Evolutionary conservation across 768 basidiomycete species (phyloP).

Genomic region (Tylopilus felleus): DNA sequence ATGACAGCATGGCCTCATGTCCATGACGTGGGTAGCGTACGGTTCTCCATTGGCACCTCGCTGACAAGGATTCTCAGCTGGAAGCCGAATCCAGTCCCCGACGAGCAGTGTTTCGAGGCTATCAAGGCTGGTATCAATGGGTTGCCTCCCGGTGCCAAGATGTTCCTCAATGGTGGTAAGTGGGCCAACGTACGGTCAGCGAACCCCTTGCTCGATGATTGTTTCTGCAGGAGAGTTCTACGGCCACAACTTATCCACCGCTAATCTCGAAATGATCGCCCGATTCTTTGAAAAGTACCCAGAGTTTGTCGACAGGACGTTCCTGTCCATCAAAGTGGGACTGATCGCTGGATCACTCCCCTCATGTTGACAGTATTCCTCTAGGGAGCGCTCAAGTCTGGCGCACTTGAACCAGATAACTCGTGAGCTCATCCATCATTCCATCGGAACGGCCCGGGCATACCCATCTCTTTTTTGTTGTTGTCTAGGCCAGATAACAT

Average conservation of each 20-base stretch:
- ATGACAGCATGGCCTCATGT: slow-evolving; percentile 49
- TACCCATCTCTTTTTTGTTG: background rate
- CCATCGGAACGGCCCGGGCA: background rate
- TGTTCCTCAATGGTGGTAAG: slow-evolving; percentile 50
- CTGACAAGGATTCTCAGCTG: slow-evolving; percentile 27
- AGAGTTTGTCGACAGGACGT: slow-evolving; percentile 33
- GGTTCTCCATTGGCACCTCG: background rate
- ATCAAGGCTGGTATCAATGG: slow-evolving; percentile 52
- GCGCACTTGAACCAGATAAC: slow-evolving; percentile 16
- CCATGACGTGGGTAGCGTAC: slow-evolving; percentile 45
- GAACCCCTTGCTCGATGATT: background rate
- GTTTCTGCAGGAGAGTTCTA: slow-evolving; percentile 52
- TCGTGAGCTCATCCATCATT: slow-evolving; percentile 20
- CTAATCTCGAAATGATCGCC: slow-evolving; percentile 48
- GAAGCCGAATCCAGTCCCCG: slow-evolving; percentile 44
- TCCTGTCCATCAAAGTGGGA: slow-evolving; percentile 34
- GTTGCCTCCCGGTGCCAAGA: slow-evolving; percentile 42
- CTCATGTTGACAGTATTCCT: background rate
- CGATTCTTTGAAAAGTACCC: slow-evolving; percentile 42
- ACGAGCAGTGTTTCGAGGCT: slow-evolving; percentile 58
- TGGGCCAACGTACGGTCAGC: background rate
- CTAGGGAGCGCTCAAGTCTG: slow-evolving; percentile 10
- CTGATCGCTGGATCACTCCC: background rate
- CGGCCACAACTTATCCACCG: slow-evolving; percentile 36
- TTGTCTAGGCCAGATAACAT: slow-evolving; percentile 36